A percentile compares a stretch with the other conserved stretches of the same genome.
Evolutionary conservation across 2,329 filamentous ascomycete species (phyloP).

Genomic region (Diplocarpon mali): DNA sequence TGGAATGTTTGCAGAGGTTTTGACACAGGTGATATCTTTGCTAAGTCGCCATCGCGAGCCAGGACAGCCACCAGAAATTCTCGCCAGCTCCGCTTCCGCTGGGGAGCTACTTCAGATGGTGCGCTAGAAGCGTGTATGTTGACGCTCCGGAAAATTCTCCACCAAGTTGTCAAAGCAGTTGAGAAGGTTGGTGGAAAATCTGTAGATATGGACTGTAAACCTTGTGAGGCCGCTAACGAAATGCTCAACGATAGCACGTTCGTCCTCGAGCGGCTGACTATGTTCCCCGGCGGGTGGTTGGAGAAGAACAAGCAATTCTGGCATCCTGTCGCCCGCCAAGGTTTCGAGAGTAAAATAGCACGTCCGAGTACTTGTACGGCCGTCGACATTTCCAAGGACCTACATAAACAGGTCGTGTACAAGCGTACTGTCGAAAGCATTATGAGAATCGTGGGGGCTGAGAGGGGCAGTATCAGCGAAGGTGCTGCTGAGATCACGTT

Average conservation of each 20-base stretch:
- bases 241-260: slow-evolving; percentile 42
- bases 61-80: slow-evolving; percentile 4
- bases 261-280: slow-evolving; percentile 39
- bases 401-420: slow-evolving; percentile 34
- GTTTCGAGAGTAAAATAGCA: slow-evolving; percentile 32
- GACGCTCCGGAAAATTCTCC: slow-evolving; percentile 33
- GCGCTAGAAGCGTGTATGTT: slow-evolving; percentile 34
- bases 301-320: slow-evolving; percentile 37
- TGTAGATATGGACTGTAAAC: slow-evolving; percentile 30
- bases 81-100: slow-evolving; percentile 33
- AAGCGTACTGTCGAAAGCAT: slow-evolving; percentile 32
- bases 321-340: slow-evolving; percentile 37
- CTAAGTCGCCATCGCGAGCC: slow-evolving; percentile 30
- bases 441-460: slow-evolving; percentile 24
- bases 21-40: slow-evolving; percentile 38
- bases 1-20: slow-evolving; percentile 37
- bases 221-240: slow-evolving; percentile 37
- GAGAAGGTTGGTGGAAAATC: slow-evolving; percentile 27
- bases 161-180: slow-evolving; percentile 30
- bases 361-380: slow-evolving; percentile 29
- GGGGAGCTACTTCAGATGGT: slow-evolving; percentile 36
- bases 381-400: slow-evolving; percentile 38
- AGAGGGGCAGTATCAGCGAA: background rate
- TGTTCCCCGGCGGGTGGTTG: slow-evolving; percentile 29
- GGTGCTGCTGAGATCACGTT: slow-evolving; percentile 27